Base-by-base conservation (phyloP, 352 stramenopile genomes). In the Globisporangium middletonii region DNA sequence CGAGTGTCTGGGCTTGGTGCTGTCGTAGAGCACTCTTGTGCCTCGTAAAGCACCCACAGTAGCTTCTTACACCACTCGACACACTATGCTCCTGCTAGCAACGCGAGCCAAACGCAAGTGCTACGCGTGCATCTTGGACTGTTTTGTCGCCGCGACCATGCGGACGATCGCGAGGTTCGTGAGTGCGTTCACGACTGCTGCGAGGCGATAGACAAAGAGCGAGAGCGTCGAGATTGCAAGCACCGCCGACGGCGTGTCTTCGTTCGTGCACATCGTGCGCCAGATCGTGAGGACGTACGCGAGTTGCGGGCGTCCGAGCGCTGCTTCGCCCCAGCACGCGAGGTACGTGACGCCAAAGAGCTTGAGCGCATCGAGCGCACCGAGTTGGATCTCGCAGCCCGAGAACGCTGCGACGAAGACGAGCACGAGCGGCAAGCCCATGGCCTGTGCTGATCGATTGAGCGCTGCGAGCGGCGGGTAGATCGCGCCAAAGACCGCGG, bases 101-200 rank as follows among this genome's bases (percentile, higher is more conserved):
- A 5, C 8, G n/a, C 7, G 15, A 46, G 41, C 41, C 7, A 38
- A 3, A 7, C 41, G 2, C 1, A 18, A 12, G n/a, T 7, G 13
- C 41, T 46, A 57, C n/a, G 67, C 63, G 48, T 80, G 71, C 67
- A 73, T 64, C 43, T 71, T 67, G 1, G 64, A 62, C 35, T 78
- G 67, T 16, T 75, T 71, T 19, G 63, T 73, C n/a, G 59, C 65
- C 0, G 79, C 68, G 38, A 86, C 69, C 60, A 88, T 81, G 35
- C 78, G 73, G 26, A 88, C 63, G 23, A 90, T 59, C 64, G 85
- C 67, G 35, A 89, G 51, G 55, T 88, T 87, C 28, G 68, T 86
- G 18, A 72, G 53, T 23, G 63, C 71, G 55, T 81, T 84, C 23
- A 69, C 62, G 44, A 86, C 41, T 7, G 78, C 71, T 23, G 72